phyloP scores from a whole-genome alignment of 768 basidiomycete genomes.

The Suillus sp. region DNA sequence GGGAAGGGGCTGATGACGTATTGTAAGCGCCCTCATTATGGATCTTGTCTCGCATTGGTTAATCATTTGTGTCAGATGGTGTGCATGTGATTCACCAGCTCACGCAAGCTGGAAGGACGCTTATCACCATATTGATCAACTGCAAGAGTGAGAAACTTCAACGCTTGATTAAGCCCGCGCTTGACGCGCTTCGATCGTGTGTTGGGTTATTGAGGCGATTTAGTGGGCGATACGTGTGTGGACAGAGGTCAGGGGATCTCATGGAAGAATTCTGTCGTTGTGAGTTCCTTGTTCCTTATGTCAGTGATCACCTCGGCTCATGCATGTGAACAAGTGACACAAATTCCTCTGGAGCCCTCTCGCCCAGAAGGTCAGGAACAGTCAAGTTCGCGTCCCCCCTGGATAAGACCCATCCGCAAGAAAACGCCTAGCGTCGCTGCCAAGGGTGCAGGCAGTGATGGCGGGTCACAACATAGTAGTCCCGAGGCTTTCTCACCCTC shows the following conservation, averaged over 20 bases:
- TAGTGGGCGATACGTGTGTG: constrained; percentile 91
- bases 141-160: constrained; percentile 81
- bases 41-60: constrained; percentile 14
- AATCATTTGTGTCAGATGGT: constrained; percentile 57
- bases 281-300: constrained; percentile 34
- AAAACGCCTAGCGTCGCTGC: constrained; percentile 57
- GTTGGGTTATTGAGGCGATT: constrained; percentile 86
- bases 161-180: constrained; percentile 74
- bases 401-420: constrained; percentile 88
- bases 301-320: constrained; percentile 15
- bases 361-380: constrained; percentile 52
- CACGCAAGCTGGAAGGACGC: constrained; percentile 89
- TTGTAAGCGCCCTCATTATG: constrained; percentile 54
- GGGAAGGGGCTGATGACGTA: constrained; percentile 93
- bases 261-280: constrained; percentile 95
- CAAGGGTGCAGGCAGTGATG: constrained; percentile 49
- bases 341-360: constrained; percentile 80
- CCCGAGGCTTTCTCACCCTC: constrained; percentile 67
- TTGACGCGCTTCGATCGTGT: constrained; percentile 86
- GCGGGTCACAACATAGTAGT: constrained; percentile 49
- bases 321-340: constrained; percentile 55
- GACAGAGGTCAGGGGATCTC: constrained; percentile 85
- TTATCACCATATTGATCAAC: constrained; percentile 85
- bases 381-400: constrained; percentile 65
- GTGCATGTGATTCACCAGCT: constrained; percentile 96